phyloP scores from a whole-genome alignment of 257 asterid species.

The Orobanche coerulescens region DNA sequence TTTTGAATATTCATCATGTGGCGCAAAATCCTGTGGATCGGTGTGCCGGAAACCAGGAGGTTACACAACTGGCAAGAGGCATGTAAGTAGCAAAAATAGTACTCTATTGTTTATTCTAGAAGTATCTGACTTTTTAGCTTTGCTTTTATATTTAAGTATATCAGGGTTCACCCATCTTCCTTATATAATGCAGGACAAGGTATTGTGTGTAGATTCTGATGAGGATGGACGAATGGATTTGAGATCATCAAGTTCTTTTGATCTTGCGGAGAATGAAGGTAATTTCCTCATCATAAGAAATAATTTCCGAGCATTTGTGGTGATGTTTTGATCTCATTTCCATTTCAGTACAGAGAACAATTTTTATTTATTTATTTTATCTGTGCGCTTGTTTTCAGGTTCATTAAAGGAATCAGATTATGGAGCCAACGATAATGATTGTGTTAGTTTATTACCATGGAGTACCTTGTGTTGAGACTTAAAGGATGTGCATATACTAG shows the following conservation, averaged over 20 bases:
- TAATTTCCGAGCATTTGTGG: conserved; percentile 6
- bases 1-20: conserved; percentile 20
- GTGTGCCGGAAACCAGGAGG: conserved; percentile 27
- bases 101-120: conserved; percentile 17
- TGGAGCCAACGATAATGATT: conserved; percentile 22
- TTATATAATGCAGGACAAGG: conserved; percentile 41
- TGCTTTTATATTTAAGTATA: conserved; percentile 8
- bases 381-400: conserved; percentile 34
- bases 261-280: conserved; percentile 38
- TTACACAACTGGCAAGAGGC: conserved; percentile 26
- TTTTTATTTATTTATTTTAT: conserved; percentile 13
- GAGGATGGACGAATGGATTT: conserved; percentile 35
- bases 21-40: conserved; percentile 22
- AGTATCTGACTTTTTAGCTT: conserved; percentile 18
- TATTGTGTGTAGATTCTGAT: conserved; percentile 42
- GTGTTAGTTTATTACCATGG: conserved; percentile 27
- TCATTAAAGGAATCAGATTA: conserved; percentile 28
- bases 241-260: conserved; percentile 23
- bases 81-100: conserved; percentile 18
- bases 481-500: neutral
- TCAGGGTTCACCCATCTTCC: conserved; percentile 16
- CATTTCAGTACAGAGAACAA: conserved; percentile 9
- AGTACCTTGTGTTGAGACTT: neutral
- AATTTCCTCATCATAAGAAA: conserved; percentile 8
- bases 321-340: conserved; percentile 17